These are phyloP conservation scores for Talaromyces ruber DNA, from an alignment of 495 filamentous ascomycete genomes.

Conservation along the genomic window DNA sequence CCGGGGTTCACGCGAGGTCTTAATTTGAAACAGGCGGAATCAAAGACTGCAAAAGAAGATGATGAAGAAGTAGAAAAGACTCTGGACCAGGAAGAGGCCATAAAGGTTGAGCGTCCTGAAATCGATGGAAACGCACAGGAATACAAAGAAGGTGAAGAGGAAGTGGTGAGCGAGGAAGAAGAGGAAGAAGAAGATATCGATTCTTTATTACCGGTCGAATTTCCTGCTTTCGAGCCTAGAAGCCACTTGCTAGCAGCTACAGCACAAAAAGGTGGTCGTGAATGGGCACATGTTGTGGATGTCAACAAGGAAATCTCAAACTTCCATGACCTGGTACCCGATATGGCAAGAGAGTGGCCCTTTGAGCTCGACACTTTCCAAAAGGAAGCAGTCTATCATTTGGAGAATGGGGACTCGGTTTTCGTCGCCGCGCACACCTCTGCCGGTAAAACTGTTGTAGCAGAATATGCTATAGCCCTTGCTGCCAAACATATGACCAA, in stretches of 20 bases:
- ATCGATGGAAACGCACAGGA: conserved; percentile 22
- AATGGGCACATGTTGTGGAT: conserved; percentile 98
- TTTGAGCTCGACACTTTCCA: conserved; percentile 98
- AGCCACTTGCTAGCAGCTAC: conserved; percentile 62
- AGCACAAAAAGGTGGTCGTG: conserved; percentile 63
- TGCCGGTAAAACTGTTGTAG: conserved; percentile 95
- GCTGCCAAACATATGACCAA: conserved; percentile 98
- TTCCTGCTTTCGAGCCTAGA: conserved; percentile 84
- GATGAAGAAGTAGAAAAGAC: conserved; percentile 67
- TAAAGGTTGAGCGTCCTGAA: conserved; percentile 13
- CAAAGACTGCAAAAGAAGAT: conserved; percentile 43
- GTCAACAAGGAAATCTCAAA: conserved; percentile 85
- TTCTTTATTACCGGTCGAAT: conserved; percentile 82
- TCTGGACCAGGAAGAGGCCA: conserved; percentile 53
- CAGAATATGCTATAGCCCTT: conserved; percentile 94
- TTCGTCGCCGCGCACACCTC: conserved; percentile 99
- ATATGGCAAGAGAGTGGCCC: conserved; percentile 93
- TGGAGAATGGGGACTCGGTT: conserved; percentile 93
- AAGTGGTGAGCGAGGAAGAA: conserved; percentile 37
- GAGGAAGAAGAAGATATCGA: conserved; percentile 83
- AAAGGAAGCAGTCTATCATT: conserved; percentile 95
- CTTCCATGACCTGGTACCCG: conserved; percentile 84
- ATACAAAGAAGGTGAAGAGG: conserved; percentile 24
- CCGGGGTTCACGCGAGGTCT: conserved; percentile 79
- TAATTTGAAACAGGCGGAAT: conserved; percentile 56